Evolutionary conservation across 2,329 filamentous ascomycete species (phyloP).

Genomic region (Alternaria postmessia): DNA sequence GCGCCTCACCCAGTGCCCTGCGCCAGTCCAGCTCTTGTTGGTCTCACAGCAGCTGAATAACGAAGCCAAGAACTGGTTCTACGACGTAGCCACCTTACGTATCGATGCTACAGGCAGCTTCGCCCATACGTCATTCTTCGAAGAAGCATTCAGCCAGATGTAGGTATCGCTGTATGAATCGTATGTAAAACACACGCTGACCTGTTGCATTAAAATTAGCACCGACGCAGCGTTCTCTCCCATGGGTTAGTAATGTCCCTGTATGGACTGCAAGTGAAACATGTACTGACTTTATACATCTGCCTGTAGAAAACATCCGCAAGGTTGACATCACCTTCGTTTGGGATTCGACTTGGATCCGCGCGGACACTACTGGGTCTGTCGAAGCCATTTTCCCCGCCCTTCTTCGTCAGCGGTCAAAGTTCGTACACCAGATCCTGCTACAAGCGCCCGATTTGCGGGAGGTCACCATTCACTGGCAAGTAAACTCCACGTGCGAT

Average conservation of each 20-base stretch:
- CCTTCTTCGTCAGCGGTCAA: constrained; percentile 35
- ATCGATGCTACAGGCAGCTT: constrained; percentile 47
- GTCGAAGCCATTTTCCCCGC: constrained; percentile 38
- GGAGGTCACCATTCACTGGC: constrained; percentile 39
- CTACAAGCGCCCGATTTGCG: constrained; percentile 35
- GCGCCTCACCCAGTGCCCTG: constrained; percentile 40
- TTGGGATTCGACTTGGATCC: constrained; percentile 48
- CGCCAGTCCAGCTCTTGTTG: constrained; percentile 40
- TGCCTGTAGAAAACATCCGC: constrained; percentile 38
- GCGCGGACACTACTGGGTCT: constrained; percentile 23
- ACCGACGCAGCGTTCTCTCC: constrained; percentile 43
- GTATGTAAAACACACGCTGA: neutral
- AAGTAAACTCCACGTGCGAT: neutral
- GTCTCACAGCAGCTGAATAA: constrained; percentile 38
- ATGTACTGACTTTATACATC: neutral
- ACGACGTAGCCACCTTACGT: constrained; percentile 38
- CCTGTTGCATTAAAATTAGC: neutral
- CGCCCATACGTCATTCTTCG: constrained; percentile 45
- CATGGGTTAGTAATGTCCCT: constrained; percentile 17
- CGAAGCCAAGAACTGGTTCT: constrained; percentile 46
- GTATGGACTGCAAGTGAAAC: neutral
- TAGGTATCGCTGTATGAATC: neutral
- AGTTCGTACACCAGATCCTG: constrained; percentile 36
- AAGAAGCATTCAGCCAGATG: constrained; percentile 39
- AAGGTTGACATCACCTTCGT: constrained; percentile 42